These are phyloP conservation scores for Penicillium sp. DNA, from an alignment of 2,329 filamentous ascomycete species.

Conservation along the genomic window DNA sequence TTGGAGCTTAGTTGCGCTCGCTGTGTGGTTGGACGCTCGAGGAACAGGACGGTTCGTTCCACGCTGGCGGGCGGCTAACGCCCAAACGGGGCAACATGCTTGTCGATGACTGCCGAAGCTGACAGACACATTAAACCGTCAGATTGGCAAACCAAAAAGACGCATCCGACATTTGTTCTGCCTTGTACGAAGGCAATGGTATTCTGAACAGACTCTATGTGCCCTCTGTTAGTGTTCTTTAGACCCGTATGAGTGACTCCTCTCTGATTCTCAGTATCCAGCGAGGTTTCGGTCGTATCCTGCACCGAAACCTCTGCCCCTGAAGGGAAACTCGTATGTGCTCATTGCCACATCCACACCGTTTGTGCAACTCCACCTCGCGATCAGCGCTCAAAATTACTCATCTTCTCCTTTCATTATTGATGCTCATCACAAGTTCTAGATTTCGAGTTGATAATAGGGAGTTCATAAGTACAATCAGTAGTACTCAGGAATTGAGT, in stretches of 20 bases:
- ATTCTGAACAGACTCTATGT: too few species aligned
- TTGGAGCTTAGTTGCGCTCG: constrained; percentile 11
- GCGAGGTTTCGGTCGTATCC: too few species aligned
- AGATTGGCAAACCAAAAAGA: background rate
- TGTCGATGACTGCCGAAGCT: constrained; percentile 11
- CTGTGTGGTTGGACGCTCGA: constrained; percentile 7
- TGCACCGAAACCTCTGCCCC: background rate
- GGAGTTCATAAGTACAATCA: too few species aligned
- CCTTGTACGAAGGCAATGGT: background rate
- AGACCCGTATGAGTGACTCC: too few species aligned
- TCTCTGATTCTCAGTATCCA: too few species aligned
- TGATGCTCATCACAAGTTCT: background rate
- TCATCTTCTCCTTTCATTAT: background rate
- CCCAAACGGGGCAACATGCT: constrained; percentile 11
- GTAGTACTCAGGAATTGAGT: too few species aligned
- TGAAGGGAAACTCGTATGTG: constrained; percentile 14
- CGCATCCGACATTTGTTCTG: background rate
- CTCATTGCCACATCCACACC: constrained; percentile 4
- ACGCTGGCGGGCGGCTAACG: constrained; percentile 14
- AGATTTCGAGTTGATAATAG: background rate
- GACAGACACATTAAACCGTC: background rate
- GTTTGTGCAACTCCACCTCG: constrained; percentile 13
- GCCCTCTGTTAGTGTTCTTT: too few species aligned
- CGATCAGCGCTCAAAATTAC: constrained; percentile 2
- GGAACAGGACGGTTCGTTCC: constrained; percentile 15